Evolutionary conservation across 148 eudicot species (phyloP).

Genomic region (Linanthus parryae): DNA sequence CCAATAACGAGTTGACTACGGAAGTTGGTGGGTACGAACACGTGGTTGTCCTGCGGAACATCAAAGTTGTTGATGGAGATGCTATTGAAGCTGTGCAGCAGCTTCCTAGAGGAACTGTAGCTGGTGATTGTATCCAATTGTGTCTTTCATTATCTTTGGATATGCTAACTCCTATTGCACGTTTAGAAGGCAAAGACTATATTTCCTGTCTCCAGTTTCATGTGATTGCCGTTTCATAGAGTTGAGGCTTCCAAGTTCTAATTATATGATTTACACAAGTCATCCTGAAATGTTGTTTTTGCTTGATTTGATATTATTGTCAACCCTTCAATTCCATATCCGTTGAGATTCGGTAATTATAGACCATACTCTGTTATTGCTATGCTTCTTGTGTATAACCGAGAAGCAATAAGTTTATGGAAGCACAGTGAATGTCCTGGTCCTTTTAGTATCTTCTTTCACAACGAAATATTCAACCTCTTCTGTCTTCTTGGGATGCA

Average conservation of each 20-base stretch:
- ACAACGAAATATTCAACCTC: too few relatives aligned
- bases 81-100: constrained; percentile 59
- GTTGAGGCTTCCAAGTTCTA: background rate
- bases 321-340: too few relatives aligned
- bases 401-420: too few relatives aligned
- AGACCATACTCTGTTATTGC: too few relatives aligned
- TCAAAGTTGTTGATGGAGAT: constrained; percentile 91
- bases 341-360: too few relatives aligned
- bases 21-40: constrained; percentile 97
- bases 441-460: too few relatives aligned
- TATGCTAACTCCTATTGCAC: too few relatives aligned
- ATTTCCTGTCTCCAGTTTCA: background rate
- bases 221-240: background rate
- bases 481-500: too few relatives aligned
- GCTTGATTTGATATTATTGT: too few relatives aligned
- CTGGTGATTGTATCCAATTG: constrained; percentile 89
- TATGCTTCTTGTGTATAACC: too few relatives aligned
- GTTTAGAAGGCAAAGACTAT: too few relatives aligned
- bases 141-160: constrained; percentile 13
- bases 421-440: too few relatives aligned
- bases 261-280: background rate
- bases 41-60: constrained; percentile 52
- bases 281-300: background rate
- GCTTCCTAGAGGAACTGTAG: constrained; percentile 80
- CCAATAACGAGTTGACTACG: constrained; percentile 69